Evolutionary conservation across 306 rosid genomes (phyloP).

Genomic region (Dalbergia oliveri): DNA sequence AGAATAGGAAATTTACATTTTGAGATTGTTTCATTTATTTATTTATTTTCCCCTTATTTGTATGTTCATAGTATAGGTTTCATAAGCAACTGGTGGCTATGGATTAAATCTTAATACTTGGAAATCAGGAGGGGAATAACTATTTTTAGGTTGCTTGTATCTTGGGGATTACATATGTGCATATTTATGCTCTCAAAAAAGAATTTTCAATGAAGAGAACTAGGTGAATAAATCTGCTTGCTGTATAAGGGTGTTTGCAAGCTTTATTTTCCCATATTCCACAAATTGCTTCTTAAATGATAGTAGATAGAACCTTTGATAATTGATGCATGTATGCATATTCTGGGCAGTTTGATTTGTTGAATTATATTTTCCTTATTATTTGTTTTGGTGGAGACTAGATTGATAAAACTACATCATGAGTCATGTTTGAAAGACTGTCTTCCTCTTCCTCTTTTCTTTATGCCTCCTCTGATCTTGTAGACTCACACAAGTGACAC

Average conservation of each 20-base stretch:
- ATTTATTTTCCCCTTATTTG: not conserved
- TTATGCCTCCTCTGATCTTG: conserved; percentile 11
- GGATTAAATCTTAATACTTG: not conserved
- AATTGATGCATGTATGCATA: conserved; percentile 2
- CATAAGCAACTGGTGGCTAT: not conserved
- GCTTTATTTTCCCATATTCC: conserved; percentile 7
- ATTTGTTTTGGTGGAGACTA: conserved; percentile 5
- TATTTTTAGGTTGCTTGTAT: conserved; percentile 5
- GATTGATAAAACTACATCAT: conserved; percentile 22
- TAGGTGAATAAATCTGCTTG: conserved; percentile 30
- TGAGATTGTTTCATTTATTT: not conserved
- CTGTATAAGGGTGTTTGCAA: not conserved
- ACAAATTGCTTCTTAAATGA: not conserved
- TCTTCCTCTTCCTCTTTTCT: conserved; percentile 15
- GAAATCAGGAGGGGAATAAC: not conserved
- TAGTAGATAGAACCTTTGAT: conserved; percentile 10
- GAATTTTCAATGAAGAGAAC: not conserved
- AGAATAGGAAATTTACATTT: not conserved
- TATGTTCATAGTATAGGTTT: not conserved
- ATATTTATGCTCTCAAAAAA: not conserved
- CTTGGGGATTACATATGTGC: conserved; percentile 25
- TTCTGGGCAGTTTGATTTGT: conserved; percentile 8
- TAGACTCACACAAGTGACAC: not conserved
- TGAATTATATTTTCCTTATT: conserved; percentile 31
- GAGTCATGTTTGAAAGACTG: conserved; percentile 6